Conservation (phyloP, 2,329 filamentous ascomycete species). For the Alternaria brassicicola region DNA sequence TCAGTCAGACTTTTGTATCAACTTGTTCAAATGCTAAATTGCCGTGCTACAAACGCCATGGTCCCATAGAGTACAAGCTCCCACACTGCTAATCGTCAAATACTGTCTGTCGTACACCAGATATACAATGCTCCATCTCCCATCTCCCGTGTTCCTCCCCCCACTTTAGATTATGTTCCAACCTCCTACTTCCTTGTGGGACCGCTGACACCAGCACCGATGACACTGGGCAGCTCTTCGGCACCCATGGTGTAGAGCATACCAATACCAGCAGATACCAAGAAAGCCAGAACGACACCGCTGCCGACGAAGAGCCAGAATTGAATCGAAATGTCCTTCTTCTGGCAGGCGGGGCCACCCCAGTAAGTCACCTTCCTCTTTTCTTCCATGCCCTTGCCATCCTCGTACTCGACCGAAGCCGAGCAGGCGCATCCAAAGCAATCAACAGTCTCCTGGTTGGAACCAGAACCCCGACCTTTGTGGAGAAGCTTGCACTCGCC, state of each 20-base stretch:
- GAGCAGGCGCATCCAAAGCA: slow-evolving; percentile 85
- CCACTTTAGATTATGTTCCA: slow-evolving; percentile 33
- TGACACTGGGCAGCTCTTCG: slow-evolving; percentile 88
- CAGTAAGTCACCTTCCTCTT: slow-evolving; percentile 69
- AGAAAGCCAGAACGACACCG: slow-evolving; percentile 70
- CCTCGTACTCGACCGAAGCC: slow-evolving; percentile 60
- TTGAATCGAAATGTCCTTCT: slow-evolving; percentile 84
- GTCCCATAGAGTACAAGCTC: slow-evolving; percentile 29
- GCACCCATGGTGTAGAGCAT: slow-evolving; percentile 83
- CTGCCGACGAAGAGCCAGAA: slow-evolving; percentile 88
- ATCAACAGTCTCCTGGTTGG: slow-evolving; percentile 49
- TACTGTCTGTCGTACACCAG: slow-evolving; percentile 35
- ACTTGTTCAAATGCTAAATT: slow-evolving; percentile 27
- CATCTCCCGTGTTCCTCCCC: background rate
- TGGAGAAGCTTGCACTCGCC: slow-evolving; percentile 77
- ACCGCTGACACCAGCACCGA: slow-evolving; percentile 89
- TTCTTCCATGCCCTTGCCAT: slow-evolving; percentile 54
- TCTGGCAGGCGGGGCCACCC: slow-evolving; percentile 87
- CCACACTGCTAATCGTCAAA: slow-evolving; percentile 26
- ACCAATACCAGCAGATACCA: slow-evolving; percentile 73
- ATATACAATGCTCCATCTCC: slow-evolving; percentile 32
- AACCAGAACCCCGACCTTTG: slow-evolving; percentile 44
- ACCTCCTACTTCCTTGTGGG: slow-evolving; percentile 53
- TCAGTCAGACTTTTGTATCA: background rate
- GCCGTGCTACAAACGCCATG: slow-evolving; percentile 44